These are phyloP conservation scores for Tympanopsis confertula DNA, from an alignment of 2,329 filamentous ascomycete genomes.

Conservation along the genomic window DNA sequence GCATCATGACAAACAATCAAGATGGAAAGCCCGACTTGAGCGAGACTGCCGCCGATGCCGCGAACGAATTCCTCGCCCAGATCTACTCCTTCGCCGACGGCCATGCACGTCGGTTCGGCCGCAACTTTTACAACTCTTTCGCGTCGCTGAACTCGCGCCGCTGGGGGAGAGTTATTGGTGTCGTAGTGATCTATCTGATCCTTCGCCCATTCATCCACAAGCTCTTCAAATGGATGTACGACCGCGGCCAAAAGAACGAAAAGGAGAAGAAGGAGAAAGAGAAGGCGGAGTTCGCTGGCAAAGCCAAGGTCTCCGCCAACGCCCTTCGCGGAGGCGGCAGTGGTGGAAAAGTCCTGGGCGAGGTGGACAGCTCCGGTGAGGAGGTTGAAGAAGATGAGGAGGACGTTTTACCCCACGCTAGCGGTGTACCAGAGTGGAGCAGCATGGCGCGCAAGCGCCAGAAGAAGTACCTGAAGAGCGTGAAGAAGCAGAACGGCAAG, in stretches of 20 bases:
- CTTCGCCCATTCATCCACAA: background rate
- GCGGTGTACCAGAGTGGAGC: background rate
- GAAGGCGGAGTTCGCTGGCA: background rate
- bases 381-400: background rate
- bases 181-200: background rate
- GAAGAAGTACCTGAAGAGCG: background rate
- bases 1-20: background rate
- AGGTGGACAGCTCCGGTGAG: background rate
- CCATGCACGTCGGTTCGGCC: background rate
- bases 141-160: background rate
- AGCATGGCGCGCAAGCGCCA: background rate
- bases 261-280: background rate
- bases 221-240: background rate
- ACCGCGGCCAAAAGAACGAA: background rate
- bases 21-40: background rate
- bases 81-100: background rate
- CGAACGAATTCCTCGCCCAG: background rate
- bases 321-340: background rate
- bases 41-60: background rate
- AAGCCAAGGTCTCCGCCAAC: conserved; percentile 1
- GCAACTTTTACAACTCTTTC: background rate
- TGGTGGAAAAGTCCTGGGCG: background rate
- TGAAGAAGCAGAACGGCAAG: background rate
- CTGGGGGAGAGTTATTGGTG: background rate
- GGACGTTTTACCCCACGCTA: background rate